Conservation (phyloP, 129 eudicot genomes). For the Tanacetum coccineum region DNA sequence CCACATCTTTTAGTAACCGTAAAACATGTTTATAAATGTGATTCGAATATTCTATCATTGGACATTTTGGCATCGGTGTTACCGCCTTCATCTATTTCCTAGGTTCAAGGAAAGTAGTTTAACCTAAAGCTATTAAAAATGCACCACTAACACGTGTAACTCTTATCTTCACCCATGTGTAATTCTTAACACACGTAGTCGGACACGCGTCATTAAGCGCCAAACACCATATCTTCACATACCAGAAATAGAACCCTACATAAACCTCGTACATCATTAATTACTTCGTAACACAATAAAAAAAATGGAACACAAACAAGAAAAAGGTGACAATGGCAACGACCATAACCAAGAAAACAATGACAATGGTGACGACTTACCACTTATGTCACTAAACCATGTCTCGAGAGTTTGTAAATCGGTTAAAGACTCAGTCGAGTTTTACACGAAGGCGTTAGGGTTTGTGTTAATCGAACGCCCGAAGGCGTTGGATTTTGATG, state of each 20-base stretch:
- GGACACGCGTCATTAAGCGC: slow-evolving; percentile 25
- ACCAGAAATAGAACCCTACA: slow-evolving; percentile 22
- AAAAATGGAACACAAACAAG: not conserved
- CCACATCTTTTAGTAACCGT: no score
- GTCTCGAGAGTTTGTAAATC: slow-evolving; percentile 70
- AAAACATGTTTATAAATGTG: no score
- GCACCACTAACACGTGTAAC: not conserved
- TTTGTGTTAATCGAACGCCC: slow-evolving; percentile 69
- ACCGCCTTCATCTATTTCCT: not conserved
- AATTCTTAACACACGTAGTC: not conserved
- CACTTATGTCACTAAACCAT: slow-evolving; percentile 76
- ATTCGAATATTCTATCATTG: no score
- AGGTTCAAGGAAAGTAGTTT: not conserved
- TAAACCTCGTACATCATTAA: slow-evolving; percentile 4
- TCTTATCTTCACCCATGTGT: slow-evolving; percentile 9
- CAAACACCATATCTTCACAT: slow-evolving; percentile 7
- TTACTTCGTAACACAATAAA: not conserved
- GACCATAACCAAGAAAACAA: not conserved
- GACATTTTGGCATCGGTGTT: not conserved
- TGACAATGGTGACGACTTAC: slow-evolving; percentile 23
- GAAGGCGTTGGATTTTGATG: slow-evolving; percentile 61
- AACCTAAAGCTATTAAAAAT: not conserved
- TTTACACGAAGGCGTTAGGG: slow-evolving; percentile 65
- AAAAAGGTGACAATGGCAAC: not conserved
- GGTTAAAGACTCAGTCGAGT: slow-evolving; percentile 61